A percentile compares a stretch with the other conserved stretches of the same genome.
phyloP scores from a whole-genome alignment of 805 yeast species.

The Candida berthetii region DNA sequence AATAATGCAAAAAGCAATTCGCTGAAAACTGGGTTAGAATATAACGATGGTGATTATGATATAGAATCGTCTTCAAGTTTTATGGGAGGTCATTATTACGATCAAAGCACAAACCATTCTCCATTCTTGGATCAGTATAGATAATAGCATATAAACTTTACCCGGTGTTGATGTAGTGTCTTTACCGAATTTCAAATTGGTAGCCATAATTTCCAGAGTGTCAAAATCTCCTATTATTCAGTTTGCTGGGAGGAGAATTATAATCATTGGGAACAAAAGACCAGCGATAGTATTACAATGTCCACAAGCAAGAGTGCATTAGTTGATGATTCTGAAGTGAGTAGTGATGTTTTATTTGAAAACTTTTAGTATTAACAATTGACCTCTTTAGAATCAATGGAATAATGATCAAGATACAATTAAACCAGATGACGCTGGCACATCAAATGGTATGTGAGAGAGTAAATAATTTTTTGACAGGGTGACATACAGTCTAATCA shows the following conservation, averaged over 20 bases:
- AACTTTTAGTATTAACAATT: background rate
- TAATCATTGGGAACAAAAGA: no score
- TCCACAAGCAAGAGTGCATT: background rate
- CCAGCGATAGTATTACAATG: background rate
- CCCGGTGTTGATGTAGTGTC: background rate
- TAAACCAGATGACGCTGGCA: slow-evolving; percentile 3
- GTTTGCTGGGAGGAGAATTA: no score
- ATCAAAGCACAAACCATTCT: slow-evolving; percentile 5
- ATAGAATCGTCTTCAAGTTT: background rate
- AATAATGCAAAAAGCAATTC: no score
- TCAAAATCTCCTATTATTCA: background rate
- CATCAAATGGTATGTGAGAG: slow-evolving; percentile 5
- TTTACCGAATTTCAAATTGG: background rate
- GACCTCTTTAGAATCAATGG: slow-evolving; percentile 8
- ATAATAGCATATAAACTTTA: background rate
- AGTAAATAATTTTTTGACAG: no score
- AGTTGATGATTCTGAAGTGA: background rate
- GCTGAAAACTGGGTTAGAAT: no score
- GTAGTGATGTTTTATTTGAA: background rate
- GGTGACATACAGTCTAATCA: no score
- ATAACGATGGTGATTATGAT: no score
- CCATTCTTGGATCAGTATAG: slow-evolving; percentile 12
- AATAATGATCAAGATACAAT: slow-evolving; percentile 15
- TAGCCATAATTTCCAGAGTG: background rate
- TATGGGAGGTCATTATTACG: slow-evolving; percentile 9